Conservation (phyloP, 306 rosid genomes). For the Dalbergia cochinchinensis region DNA sequence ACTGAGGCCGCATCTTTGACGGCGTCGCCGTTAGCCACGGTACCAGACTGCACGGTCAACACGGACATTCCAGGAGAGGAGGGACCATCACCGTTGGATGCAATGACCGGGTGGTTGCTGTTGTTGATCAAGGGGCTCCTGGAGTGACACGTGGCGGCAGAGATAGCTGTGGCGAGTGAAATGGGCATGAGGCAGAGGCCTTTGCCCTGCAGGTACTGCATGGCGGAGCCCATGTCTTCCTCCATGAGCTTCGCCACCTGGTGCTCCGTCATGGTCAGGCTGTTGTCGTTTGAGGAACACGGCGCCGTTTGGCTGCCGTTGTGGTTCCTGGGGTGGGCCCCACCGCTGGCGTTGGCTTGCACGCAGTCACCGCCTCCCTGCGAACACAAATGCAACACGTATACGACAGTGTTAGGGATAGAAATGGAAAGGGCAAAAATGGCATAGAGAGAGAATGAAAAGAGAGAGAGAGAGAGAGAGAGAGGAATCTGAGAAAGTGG, state of each 20-base stretch:
- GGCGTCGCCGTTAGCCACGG: slow-evolving; percentile 58
- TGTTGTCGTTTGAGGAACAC: slow-evolving; percentile 69
- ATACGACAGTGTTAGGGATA: neutral
- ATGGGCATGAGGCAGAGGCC: slow-evolving; percentile 99
- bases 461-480: slow-evolving; percentile 14
- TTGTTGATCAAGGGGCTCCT: slow-evolving; percentile 61
- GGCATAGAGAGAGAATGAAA: neutral
- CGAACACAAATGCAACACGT: slow-evolving; percentile 39
- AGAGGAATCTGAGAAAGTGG: slow-evolving; percentile 74
- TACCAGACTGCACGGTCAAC: slow-evolving; percentile 74
- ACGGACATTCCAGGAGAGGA: slow-evolving; percentile 90
- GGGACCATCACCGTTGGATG: slow-evolving; percentile 77
- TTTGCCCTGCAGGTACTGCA: slow-evolving; percentile 96
- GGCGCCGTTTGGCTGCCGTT: slow-evolving; percentile 59
- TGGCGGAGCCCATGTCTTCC: slow-evolving; percentile 98
- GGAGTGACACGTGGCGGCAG: slow-evolving; percentile 84
- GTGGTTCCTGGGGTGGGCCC: slow-evolving; percentile 45
- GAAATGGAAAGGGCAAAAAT: neutral
- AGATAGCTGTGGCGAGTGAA: slow-evolving; percentile 90
- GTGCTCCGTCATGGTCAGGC: slow-evolving; percentile 84
- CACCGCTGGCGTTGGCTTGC: slow-evolving; percentile 55
- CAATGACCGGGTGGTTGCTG: slow-evolving; percentile 18
- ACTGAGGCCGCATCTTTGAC: slow-evolving; percentile 78
- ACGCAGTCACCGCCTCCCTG: slow-evolving; percentile 86
- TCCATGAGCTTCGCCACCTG: slow-evolving; percentile 96